These are phyloP conservation scores for Blastobotrys ciferrii DNA, from an alignment of 1,139 yeast species.

Conservation along the genomic window DNA sequence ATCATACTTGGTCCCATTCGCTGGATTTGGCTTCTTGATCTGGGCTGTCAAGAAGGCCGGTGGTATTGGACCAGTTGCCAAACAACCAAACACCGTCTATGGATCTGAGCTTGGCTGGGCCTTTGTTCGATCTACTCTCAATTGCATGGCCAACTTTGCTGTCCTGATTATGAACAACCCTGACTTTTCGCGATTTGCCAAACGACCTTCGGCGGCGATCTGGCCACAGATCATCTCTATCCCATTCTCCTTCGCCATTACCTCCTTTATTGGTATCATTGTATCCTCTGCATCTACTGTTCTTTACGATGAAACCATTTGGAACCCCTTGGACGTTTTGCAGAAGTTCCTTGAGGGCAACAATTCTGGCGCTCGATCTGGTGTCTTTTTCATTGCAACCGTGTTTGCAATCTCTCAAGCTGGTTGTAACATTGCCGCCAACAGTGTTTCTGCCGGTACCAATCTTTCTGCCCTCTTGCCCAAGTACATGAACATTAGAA, in stretches of 20 bases:
- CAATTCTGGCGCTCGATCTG: constrained; percentile 75
- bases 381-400: constrained; percentile 74
- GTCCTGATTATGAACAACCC: constrained; percentile 86
- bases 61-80: constrained; percentile 69
- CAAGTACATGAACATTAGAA: constrained; percentile 72
- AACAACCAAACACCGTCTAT: constrained; percentile 44
- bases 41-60: constrained; percentile 79
- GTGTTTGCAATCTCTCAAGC: constrained; percentile 83
- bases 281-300: constrained; percentile 78
- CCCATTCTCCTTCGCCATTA: constrained; percentile 74
- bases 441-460: constrained; percentile 86
- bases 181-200: constrained; percentile 83
- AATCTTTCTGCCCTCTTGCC: constrained; percentile 86
- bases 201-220: constrained; percentile 47
- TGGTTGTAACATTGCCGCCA: constrained; percentile 91
- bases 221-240: constrained; percentile 61
- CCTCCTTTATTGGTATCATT: constrained; percentile 81
- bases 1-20: constrained; percentile 72
- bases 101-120: constrained; percentile 80
- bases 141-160: constrained; percentile 80
- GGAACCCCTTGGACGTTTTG: constrained; percentile 86
- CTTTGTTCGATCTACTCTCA: constrained; percentile 74
- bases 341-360: constrained; percentile 60
- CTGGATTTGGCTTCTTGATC: constrained; percentile 72
- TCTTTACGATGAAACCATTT: constrained; percentile 66